phyloP scores from a whole-genome alignment of 225 moss, liverwort and hornwort species.

The Rhytidiadelphus loreus region DNA sequence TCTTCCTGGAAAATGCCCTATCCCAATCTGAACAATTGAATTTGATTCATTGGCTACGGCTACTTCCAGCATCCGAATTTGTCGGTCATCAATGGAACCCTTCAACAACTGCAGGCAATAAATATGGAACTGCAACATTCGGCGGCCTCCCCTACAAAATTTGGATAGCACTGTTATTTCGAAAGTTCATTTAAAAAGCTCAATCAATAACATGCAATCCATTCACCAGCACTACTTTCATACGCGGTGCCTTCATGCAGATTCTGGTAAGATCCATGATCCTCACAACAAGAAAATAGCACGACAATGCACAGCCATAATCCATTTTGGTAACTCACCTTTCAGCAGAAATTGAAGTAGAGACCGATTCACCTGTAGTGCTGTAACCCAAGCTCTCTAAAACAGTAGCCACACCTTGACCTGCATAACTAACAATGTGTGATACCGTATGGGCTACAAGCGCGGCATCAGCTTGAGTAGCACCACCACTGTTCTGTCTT shows the following conservation, averaged over 20 bases:
- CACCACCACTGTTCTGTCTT: constrained; percentile 64
- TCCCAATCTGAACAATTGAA: constrained; percentile 42
- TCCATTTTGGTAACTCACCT: constrained; percentile 10
- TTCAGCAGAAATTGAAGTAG: constrained; percentile 34
- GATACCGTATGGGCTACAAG: constrained; percentile 68
- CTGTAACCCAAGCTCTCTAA: constrained; percentile 59
- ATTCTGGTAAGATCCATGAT: background rate
- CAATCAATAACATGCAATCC: background rate
- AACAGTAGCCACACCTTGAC: constrained; percentile 50
- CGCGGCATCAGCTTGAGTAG: constrained; percentile 72
- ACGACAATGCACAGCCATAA: background rate
- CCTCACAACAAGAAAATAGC: background rate
- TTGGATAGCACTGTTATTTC: constrained; percentile 13
- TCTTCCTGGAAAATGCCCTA: constrained; percentile 66
- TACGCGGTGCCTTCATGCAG: background rate
- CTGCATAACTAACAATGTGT: constrained; percentile 43
- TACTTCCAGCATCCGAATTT: constrained; percentile 89
- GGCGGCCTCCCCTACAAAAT: constrained; percentile 60
- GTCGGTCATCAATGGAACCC: constrained; percentile 74
- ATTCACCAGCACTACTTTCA: background rate
- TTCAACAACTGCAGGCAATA: constrained; percentile 83
- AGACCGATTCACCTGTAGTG: constrained; percentile 24
- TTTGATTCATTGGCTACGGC: constrained; percentile 74
- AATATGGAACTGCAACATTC: constrained; percentile 83
- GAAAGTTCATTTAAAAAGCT: background rate